Base-by-base conservation (phyloP, 352 stramenopile species). In the Phytophthora litchii region DNA sequence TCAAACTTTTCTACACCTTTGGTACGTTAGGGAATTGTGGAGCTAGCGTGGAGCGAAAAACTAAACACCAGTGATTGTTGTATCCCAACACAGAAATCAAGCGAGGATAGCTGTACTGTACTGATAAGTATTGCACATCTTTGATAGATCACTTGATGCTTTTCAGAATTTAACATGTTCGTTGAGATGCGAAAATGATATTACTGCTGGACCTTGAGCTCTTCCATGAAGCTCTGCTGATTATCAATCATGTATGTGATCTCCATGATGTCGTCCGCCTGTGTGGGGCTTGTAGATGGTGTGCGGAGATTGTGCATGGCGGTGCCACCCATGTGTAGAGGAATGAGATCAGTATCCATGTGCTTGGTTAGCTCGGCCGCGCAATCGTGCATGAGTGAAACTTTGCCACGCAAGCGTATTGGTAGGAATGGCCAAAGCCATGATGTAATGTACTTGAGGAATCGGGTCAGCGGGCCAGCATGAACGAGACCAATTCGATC, bases 1-100 rank as follows among this genome's bases (percentile, higher is more conserved):
- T 90, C 50, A 88, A 90, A 57, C 70, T 80, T 32, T 80, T 87
- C 41, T 92, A 92, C 64, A 90, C 72, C 12, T 90, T 92, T 41
- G 83, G 83, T 92, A 72, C 23, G 82, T 80, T 43, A 13, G 19
- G 31, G 3, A 43, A 8, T 6, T 56, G 11, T 37, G 40, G 31
- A 14, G 23, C 5, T 38, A 5, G 13, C 14, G 3, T n/a, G 14
- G 35, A 42, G n/a, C 19, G 29, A 44, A 17, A n/a, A 21, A 14
- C 35, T 51, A 17, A 27, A 64, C 29, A 42, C 9, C 4, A 47
- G 17, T 45, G 17, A 13, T 21, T 46, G 17, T 2, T 19, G 17
- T 48, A 7, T 17, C 27, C 16, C 12, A 0, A 20, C 34, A 38
- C 61, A 91, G 81, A 89, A 52, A 89, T 91, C 51, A 88, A 85